These are phyloP conservation scores for Tuber borchii DNA, from an alignment of 495 filamentous ascomycete species.

Conservation along the genomic window DNA sequence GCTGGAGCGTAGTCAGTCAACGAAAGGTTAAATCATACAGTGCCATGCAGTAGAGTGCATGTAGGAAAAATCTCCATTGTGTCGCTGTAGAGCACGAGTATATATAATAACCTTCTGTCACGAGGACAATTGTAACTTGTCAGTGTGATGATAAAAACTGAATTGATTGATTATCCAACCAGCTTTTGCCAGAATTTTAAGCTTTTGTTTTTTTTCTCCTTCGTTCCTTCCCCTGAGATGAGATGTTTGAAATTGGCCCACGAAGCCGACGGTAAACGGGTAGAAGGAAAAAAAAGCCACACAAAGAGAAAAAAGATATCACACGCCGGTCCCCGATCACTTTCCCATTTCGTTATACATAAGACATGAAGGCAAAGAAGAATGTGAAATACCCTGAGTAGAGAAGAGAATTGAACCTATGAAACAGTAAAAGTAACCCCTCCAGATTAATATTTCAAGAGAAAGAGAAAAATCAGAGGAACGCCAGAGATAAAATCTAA, in stretches of 20 bases:
- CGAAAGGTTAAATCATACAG: background rate
- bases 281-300: background rate
- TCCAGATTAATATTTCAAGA: slow-evolving; percentile 10
- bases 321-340: background rate
- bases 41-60: background rate
- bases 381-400: background rate
- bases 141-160: background rate
- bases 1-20: background rate
- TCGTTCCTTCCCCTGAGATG: slow-evolving; percentile 5
- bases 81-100: background rate
- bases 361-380: background rate
- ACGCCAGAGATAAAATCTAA: slow-evolving; percentile 28
- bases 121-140: background rate
- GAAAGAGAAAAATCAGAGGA: slow-evolving; percentile 24
- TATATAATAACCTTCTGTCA: background rate
- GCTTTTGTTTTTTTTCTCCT: slow-evolving; percentile 7
- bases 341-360: slow-evolving; percentile 1
- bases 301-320: background rate
- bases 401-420: slow-evolving; percentile 4
- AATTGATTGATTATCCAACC: background rate
- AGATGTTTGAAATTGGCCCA: slow-evolving; percentile 14
- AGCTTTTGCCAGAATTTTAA: background rate
- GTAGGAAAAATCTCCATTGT: background rate
- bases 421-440: background rate
- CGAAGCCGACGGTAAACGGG: background rate